Conservation (phyloP, 768 basidiomycete genomes). For the Lactarius deliciosus region DNA sequence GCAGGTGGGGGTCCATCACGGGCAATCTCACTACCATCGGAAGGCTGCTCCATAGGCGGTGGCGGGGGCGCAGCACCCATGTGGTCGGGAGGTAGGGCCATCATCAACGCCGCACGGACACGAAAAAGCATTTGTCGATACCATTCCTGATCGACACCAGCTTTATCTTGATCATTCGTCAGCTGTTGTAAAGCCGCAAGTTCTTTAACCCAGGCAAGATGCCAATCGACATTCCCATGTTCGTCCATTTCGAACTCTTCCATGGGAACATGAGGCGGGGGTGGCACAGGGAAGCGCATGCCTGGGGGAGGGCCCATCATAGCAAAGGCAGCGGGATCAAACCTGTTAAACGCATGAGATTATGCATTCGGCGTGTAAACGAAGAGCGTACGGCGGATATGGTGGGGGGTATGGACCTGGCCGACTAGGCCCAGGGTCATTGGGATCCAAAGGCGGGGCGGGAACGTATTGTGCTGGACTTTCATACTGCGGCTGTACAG, state of each 20-base stretch:
- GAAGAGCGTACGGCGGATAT: conserved; percentile 54
- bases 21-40: conserved; percentile 25
- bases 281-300: conserved; percentile 62
- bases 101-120: conserved; percentile 72
- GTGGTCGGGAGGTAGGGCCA: conserved; percentile 32
- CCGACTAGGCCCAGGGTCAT: conserved; percentile 60
- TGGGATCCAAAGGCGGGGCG: conserved; percentile 52
- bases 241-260: conserved; percentile 73
- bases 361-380: not conserved
- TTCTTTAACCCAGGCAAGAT: conserved; percentile 77
- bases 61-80: conserved; percentile 23
- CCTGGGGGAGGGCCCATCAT: conserved; percentile 58
- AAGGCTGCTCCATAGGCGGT: conserved; percentile 25
- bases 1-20: conserved; percentile 27
- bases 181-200: conserved; percentile 70
- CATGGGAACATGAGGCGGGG: conserved; percentile 61
- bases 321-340: conserved; percentile 56
- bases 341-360: conserved; percentile 43
- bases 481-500: conserved; percentile 45
- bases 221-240: conserved; percentile 79
- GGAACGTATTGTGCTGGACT: conserved; percentile 61
- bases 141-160: conserved; percentile 80
- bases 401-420: conserved; percentile 57
- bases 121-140: conserved; percentile 82
- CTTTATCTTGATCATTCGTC: conserved; percentile 81